Base-by-base conservation (phyloP, 495 filamentous ascomycete species). In the Chaetomium fimeti region DNA sequence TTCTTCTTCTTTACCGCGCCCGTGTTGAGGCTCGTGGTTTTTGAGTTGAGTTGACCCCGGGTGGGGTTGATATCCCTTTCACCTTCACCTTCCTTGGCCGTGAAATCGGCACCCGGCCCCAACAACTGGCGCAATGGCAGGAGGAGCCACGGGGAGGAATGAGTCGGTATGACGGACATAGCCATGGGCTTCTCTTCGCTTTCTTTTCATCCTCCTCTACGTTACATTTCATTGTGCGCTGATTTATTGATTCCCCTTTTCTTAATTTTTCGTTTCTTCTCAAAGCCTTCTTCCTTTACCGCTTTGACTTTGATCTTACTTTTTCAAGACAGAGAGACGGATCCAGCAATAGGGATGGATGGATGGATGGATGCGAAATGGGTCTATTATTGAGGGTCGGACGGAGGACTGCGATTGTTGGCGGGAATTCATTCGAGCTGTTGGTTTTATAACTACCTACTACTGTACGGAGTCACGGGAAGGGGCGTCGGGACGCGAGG, bases 151-250 rank as follows among this genome's bases (percentile, higher is more conserved):
- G n/a, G 3, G 42, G 15, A 18, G 42, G 42, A 45, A 5, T 16
- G 42, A 45, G 42, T n/a, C 13, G 16, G 38, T 13, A 2, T 40
- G 5, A 45, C 15, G 15, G 8, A 7, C 29, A 32, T 32, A 7
- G 29, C 29, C 24, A 25, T 49, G 20, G 24, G 6, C 47, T 43
- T 29, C 58, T 43, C 40, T 58, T 3, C 27, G 42, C 57, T 57
- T 62, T 61, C 64, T 59, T 48, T 61, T 60, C 60, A 47, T 58
- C 62, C 16, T 55, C 9, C 5, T 29, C 13, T 16, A 25, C 49
- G 25, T 32, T 54, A 24, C 51, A 24, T 32, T 22, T 15, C 40
- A 11, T 13, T 43, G 13, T 18, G 40, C 40, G 6, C 13, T 27
- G 27, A 22, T 40, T 28, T 20, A 25, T 40, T 9, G 60, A 62